Percentiles rank a stretch among this genome's conserved stretches.
Evolutionary conservation across 495 filamentous ascomycete species (phyloP).

Genomic region (Pyrenula massariospora): DNA sequence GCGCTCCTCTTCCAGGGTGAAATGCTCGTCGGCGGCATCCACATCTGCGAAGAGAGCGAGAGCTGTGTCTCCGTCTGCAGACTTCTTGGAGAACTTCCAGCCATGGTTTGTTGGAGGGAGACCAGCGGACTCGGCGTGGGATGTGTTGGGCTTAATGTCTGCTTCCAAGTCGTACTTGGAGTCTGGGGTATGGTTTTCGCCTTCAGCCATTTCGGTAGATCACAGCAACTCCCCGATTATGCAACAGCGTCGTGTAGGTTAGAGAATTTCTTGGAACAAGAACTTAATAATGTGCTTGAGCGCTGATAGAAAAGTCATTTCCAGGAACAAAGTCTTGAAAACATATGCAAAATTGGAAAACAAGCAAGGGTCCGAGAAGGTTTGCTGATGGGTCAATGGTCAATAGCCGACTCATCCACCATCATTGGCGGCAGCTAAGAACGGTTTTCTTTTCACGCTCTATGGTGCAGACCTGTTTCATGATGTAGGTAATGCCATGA

Average conservation of each 20-base stretch:
- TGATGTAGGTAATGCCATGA: no score
- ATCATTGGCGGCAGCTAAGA: no score
- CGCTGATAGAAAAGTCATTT: background rate
- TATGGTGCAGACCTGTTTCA: no score
- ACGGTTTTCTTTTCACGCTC: no score
- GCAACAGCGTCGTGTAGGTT: background rate
- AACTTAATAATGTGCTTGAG: no score
- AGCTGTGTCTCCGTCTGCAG: slow-evolving; percentile 29
- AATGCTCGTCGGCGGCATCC: slow-evolving; percentile 29
- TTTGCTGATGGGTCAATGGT: background rate
- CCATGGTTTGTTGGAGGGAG: background rate
- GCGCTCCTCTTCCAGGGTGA: slow-evolving; percentile 35
- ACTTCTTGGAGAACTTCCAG: slow-evolving; percentile 15
- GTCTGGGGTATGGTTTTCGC: background rate
- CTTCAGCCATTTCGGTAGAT: background rate
- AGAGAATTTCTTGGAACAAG: no score
- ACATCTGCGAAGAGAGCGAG: slow-evolving; percentile 31
- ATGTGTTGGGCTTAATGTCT: background rate
- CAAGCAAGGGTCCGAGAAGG: background rate
- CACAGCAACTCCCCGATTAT: background rate
- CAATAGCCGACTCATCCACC: background rate
- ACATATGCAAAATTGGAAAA: background rate
- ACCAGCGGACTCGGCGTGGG: background rate
- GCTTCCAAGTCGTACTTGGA: background rate
- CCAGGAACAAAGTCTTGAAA: background rate